Conservation (phyloP, 2,329 filamentous ascomycete species). For the Colletotrichum destructivum region DNA sequence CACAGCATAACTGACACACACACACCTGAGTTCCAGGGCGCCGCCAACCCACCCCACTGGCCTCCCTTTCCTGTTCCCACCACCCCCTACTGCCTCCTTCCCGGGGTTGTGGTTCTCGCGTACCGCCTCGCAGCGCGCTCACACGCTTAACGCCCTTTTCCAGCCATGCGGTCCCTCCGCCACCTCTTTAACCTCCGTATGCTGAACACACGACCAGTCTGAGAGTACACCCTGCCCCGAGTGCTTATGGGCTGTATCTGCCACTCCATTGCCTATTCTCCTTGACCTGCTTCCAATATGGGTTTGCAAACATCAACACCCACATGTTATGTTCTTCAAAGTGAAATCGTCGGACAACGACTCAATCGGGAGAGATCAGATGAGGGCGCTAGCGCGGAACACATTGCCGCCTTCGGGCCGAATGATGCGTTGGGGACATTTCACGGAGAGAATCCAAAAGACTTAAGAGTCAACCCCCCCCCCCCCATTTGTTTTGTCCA, state of each 20-base stretch:
- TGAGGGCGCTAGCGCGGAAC: conserved; percentile 15
- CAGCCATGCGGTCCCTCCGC: not conserved
- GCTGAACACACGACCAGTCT: not conserved
- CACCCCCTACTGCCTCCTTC: conserved; percentile 8
- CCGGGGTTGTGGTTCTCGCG: not conserved
- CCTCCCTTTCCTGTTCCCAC: not conserved
- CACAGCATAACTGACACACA: not conserved
- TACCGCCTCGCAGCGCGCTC: not conserved
- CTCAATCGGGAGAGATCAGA: conserved; percentile 14
- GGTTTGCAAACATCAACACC: not conserved
- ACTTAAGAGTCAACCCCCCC: not conserved
- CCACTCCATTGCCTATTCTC: not conserved
- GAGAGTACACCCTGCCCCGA: too few species aligned
- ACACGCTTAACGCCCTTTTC: not conserved
- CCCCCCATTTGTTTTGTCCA: not conserved
- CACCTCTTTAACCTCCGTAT: not conserved
- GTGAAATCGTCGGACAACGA: conserved; percentile 28
- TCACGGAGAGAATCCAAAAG: not conserved
- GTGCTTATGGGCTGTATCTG: not conserved
- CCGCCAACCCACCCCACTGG: not conserved
- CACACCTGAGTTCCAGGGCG: not conserved
- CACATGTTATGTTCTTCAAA: conserved; percentile 21
- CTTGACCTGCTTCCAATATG: conserved; percentile 1
- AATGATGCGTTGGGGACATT: conserved; percentile 23
- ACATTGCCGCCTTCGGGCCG: conserved; percentile 5